Percentiles rank a stretch among this genome's conserved stretches.
These are phyloP conservation scores for Alternaria sp. DNA, from an alignment of 2,329 filamentous ascomycete genomes.

Conservation along the genomic window DNA sequence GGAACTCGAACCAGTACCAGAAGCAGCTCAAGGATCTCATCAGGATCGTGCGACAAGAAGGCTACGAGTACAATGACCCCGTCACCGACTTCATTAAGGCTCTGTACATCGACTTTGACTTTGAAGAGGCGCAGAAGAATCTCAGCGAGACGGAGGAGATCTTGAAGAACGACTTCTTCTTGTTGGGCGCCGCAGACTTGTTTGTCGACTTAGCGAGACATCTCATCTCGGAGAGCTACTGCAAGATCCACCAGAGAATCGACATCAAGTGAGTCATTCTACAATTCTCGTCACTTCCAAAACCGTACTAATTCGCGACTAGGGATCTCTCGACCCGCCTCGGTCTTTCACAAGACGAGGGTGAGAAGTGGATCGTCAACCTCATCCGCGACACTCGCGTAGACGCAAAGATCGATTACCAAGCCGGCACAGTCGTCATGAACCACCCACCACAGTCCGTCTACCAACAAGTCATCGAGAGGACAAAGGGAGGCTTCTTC, in stretches of 20 bases:
- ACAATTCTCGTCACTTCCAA: neutral
- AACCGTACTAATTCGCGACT: conserved; percentile 15
- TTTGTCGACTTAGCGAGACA: conserved; percentile 96
- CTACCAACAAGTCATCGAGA: conserved; percentile 99
- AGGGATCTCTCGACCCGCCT: conserved; percentile 89
- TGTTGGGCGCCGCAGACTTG: conserved; percentile 79
- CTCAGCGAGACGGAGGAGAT: conserved; percentile 88
- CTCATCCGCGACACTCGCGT: conserved; percentile 96
- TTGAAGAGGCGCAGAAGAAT: conserved; percentile 92
- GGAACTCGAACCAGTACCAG: conserved; percentile 89
- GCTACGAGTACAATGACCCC: conserved; percentile 96
- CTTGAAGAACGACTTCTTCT: conserved; percentile 93
- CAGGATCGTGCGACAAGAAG: conserved; percentile 93
- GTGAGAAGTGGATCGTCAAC: conserved; percentile 99
- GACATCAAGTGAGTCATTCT: conserved; percentile 76
- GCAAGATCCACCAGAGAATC: conserved; percentile 99
- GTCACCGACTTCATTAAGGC: conserved; percentile 96
- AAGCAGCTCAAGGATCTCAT: conserved; percentile 98
- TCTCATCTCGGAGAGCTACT: conserved; percentile 98
- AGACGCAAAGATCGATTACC: conserved; percentile 99
- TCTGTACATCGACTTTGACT: conserved; percentile 95
- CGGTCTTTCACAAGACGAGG: conserved; percentile 89
- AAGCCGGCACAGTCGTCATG: conserved; percentile 98
- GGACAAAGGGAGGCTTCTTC: conserved; percentile 99
- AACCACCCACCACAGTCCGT: conserved; percentile 98